Percentiles rank a stretch among this genome's conserved stretches.
Evolutionary conservation across 2,329 filamentous ascomycete genomes (phyloP).

Genomic region (Aciculosporium take): DNA sequence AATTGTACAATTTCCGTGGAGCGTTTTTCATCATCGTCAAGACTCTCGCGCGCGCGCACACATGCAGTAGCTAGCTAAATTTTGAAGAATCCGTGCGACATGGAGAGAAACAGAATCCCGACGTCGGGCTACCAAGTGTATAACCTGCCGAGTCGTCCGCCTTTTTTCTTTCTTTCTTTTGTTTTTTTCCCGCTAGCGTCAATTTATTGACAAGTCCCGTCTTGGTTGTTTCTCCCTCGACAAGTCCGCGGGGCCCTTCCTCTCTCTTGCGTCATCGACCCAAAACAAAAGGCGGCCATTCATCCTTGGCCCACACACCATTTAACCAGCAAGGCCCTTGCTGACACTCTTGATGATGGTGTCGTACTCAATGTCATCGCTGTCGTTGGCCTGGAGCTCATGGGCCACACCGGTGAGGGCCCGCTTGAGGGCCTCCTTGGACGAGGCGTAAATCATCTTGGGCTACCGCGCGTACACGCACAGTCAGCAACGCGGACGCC

Average conservation of each 20-base stretch:
- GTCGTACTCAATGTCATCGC: slow-evolving; percentile 68
- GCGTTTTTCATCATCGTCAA: no score
- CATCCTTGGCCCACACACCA: no score
- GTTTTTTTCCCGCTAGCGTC: no score
- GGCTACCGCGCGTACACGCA: slow-evolving; percentile 32
- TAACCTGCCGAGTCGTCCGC: background rate
- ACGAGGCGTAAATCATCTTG: slow-evolving; percentile 85
- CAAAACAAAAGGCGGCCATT: background rate
- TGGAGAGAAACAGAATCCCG: slow-evolving; percentile 3
- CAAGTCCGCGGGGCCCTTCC: background rate
- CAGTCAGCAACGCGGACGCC: slow-evolving; percentile 2
- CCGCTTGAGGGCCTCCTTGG: slow-evolving; percentile 75
- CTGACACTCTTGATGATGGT: slow-evolving; percentile 52
- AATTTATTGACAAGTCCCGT: background rate
- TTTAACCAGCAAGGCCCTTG: slow-evolving; percentile 43
- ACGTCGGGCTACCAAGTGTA: slow-evolving; percentile 3
- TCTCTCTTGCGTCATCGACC: background rate
- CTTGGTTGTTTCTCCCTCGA: background rate
- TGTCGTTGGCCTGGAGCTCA: slow-evolving; percentile 75
- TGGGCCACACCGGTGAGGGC: slow-evolving; percentile 58
- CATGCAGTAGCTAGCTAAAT: background rate
- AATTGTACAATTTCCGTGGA: no score
- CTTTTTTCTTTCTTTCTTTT: background rate
- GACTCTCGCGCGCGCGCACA: no score
- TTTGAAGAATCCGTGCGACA: no score